phyloP scores from a whole-genome alignment of 768 basidiomycete genomes.

The Agaricus subrufescens region DNA sequence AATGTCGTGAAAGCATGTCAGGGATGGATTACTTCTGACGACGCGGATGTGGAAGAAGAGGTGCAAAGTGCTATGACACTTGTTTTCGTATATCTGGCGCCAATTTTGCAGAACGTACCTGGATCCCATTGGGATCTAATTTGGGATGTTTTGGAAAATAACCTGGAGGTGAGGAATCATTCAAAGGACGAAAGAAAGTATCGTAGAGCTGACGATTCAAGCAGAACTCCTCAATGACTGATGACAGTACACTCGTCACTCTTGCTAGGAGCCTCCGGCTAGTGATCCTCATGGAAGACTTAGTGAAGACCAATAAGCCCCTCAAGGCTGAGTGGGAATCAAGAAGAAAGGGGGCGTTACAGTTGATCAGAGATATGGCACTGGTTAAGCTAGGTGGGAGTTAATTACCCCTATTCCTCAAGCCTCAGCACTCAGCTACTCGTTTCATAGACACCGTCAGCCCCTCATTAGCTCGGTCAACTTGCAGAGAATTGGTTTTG shows the following conservation, averaged over 20 bases:
- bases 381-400: slow-evolving; percentile 47
- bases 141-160: slow-evolving; percentile 84
- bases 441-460: slow-evolving; percentile 10
- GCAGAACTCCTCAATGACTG: slow-evolving; percentile 57
- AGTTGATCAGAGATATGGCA: slow-evolving; percentile 58
- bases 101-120: slow-evolving; percentile 80
- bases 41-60: slow-evolving; percentile 71
- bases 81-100: slow-evolving; percentile 71
- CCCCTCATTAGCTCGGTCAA: slow-evolving; percentile 53
- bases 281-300: slow-evolving; percentile 62
- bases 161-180: slow-evolving; percentile 65
- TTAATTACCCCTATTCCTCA: neutral
- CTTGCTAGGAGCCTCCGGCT: slow-evolving; percentile 71
- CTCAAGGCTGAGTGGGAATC: slow-evolving; percentile 68
- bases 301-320: slow-evolving; percentile 66
- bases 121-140: slow-evolving; percentile 93
- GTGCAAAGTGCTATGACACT: slow-evolving; percentile 75
- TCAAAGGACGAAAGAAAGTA: neutral
- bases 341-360: slow-evolving; percentile 46
- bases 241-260: slow-evolving; percentile 51
- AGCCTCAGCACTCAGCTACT: slow-evolving; percentile 6
- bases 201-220: neutral
- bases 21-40: slow-evolving; percentile 70
- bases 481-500: slow-evolving; percentile 65
- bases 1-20: slow-evolving; percentile 84